Evolutionary conservation across 768 basidiomycete species (phyloP).

Genomic region (Boletus vinaceobasis): DNA sequence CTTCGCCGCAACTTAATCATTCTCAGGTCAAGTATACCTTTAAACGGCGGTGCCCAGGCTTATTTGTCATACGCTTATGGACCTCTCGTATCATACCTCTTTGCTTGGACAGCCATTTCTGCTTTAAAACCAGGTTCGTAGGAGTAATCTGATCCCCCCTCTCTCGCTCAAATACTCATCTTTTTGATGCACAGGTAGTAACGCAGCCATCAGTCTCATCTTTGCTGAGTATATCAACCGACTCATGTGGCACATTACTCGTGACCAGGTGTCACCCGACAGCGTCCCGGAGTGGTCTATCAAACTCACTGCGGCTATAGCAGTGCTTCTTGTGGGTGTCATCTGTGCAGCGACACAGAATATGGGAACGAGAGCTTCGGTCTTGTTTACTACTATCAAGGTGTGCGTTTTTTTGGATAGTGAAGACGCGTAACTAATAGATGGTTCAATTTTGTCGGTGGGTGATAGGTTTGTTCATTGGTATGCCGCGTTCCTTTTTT

Average conservation of each 20-base stretch:
- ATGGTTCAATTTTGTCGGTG: background rate
- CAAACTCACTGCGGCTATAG: constrained; percentile 77
- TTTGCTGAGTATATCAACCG: constrained; percentile 92
- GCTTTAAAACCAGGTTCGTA: constrained; percentile 75
- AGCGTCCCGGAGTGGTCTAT: constrained; percentile 88
- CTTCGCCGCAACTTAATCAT: background rate
- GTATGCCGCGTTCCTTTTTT: constrained; percentile 39
- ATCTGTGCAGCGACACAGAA: constrained; percentile 77
- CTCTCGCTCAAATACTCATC: background rate
- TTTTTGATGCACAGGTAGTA: constrained; percentile 45
- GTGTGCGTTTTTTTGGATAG: constrained; percentile 35
- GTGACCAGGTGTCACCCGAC: constrained; percentile 67
- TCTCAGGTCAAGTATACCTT: constrained; percentile 31
- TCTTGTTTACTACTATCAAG: constrained; percentile 88
- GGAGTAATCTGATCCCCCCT: background rate
- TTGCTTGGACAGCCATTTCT: constrained; percentile 92
- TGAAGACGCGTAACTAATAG: background rate
- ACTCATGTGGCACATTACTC: constrained; percentile 75
- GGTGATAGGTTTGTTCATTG: constrained; percentile 55
- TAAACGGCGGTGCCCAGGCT: constrained; percentile 60
- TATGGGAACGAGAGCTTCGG: constrained; percentile 75
- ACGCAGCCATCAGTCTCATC: constrained; percentile 85
- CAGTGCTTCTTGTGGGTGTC: constrained; percentile 68
- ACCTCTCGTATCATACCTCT: constrained; percentile 83
- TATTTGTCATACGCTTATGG: constrained; percentile 90